phyloP scores from a whole-genome alignment of 2,329 filamentous ascomycete species.

The Fusarium anguioides region DNA sequence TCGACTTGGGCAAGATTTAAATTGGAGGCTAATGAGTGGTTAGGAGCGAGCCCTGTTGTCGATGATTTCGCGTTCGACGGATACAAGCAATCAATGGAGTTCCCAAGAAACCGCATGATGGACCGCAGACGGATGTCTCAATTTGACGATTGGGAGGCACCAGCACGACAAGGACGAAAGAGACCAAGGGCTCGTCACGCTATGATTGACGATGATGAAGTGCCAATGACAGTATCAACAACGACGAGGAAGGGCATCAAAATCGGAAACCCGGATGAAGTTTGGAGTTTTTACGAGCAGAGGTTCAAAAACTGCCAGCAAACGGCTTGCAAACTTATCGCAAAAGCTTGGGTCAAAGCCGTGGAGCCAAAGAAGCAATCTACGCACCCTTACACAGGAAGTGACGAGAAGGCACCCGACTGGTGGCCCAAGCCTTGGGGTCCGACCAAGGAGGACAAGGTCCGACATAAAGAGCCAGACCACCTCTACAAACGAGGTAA shows the following conservation, averaged over 20 bases:
- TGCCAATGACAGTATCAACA: slow-evolving; percentile 53
- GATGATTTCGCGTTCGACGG: slow-evolving; percentile 48
- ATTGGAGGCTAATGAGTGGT: slow-evolving; percentile 17
- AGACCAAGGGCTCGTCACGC: slow-evolving; percentile 52
- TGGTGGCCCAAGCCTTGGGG: slow-evolving; percentile 75
- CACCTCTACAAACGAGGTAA: slow-evolving; percentile 75
- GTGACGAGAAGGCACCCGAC: slow-evolving; percentile 69
- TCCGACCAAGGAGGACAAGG: slow-evolving; percentile 61
- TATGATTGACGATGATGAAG: slow-evolving; percentile 55
- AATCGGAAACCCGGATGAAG: slow-evolving; percentile 64
- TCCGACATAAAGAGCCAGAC: slow-evolving; percentile 78
- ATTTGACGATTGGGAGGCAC: slow-evolving; percentile 50
- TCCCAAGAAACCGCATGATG: slow-evolving; percentile 42
- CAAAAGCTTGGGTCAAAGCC: slow-evolving; percentile 80
- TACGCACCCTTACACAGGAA: slow-evolving; percentile 76
- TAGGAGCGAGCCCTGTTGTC: slow-evolving; percentile 50
- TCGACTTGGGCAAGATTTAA: not conserved
- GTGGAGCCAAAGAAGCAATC: slow-evolving; percentile 83
- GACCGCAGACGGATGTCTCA: slow-evolving; percentile 50
- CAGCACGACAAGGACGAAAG: slow-evolving; percentile 47
- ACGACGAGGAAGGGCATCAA: slow-evolving; percentile 57
- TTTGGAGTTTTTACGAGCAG: slow-evolving; percentile 70
- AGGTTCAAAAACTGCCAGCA: slow-evolving; percentile 76
- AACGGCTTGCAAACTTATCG: slow-evolving; percentile 75
- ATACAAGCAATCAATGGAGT: slow-evolving; percentile 42